Evolutionary conservation across 225 moss, liverwort and hornwort genomes (phyloP).

Genomic region (Asterella californica): DNA sequence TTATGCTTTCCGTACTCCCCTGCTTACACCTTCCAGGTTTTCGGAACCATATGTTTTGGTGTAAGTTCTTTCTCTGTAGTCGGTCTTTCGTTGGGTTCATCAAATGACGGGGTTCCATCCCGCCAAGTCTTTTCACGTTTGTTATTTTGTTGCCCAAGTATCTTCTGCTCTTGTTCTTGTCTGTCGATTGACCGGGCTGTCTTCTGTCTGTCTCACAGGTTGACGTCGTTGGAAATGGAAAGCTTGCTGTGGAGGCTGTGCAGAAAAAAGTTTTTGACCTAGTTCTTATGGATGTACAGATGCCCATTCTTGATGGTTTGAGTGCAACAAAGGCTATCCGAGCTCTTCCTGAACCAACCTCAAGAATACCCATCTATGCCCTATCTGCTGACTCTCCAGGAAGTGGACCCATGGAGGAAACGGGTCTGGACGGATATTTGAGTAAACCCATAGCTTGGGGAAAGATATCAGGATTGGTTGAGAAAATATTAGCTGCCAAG

Average conservation of each 20-base stretch:
- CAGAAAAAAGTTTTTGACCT: constrained; percentile 72
- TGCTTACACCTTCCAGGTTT: not conserved
- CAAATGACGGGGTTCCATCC: not conserved
- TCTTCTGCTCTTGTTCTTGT: not conserved
- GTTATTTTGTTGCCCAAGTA: not conserved
- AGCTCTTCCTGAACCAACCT: constrained; percentile 49
- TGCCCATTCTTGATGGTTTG: constrained; percentile 93
- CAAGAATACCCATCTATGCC: constrained; percentile 74
- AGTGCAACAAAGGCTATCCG: constrained; percentile 91
- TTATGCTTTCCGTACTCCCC: not conserved
- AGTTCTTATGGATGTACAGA: constrained; percentile 93
- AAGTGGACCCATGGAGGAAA: constrained; percentile 89
- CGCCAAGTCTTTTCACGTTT: not conserved
- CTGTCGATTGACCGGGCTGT: not conserved
- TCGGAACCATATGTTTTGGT: not conserved
- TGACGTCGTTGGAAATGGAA: constrained; percentile 85
- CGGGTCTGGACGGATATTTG: constrained; percentile 83
- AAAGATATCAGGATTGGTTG: constrained; percentile 66
- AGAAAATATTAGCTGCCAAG: constrained; percentile 52
- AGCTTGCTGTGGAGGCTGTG: constrained; percentile 88
- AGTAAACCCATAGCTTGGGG: constrained; percentile 93
- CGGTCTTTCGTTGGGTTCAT: not conserved
- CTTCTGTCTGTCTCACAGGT: constrained; percentile 20
- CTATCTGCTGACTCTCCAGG: constrained; percentile 83
- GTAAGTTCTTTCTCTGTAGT: not conserved